Evolutionary conservation across 768 basidiomycete species (phyloP), one percentile per base, ranked within the genome.

Genomic region (Lentinus tigrinus): DNA sequence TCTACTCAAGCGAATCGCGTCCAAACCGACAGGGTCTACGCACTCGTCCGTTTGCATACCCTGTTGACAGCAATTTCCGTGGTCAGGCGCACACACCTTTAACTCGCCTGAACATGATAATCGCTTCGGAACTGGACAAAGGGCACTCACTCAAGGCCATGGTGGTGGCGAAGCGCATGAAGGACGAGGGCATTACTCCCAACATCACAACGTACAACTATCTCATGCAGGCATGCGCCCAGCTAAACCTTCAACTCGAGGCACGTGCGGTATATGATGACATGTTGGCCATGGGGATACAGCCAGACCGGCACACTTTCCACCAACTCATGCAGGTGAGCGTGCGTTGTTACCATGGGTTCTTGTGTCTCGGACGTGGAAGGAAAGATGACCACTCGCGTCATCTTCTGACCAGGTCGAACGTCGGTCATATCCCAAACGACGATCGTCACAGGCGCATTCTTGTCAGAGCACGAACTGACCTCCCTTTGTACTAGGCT

Each of bases 261-360:
- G 80, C 85, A 4, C 81, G 80, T 76, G 88, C 87, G 17, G 78
- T 88, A 53, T 71, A 88, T 27, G 85, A 88, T 36, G 88, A 91
- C 67, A 90, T 91, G 87, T 51, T 77, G 34, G 68, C 75, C 17
- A 62, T 77, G 42, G 79, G 78, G 2, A 59, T 91, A 21, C 58
- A 70, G 44, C 86, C 83, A 4, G 76, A 82, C 54, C 63, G 73
- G 5, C 72, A 78, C 38, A 78, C 82, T 9, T 86, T 87, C 68
- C 81, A 88, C 44, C 73, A 78, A 42, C 75, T 93, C 24, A 69
- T 93, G 47, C 72, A 81, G 65, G 91, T 89, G 67, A 65, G 72
- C 51, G 1, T 24, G 31, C 11, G 6, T 7, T 31, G 31, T 31
- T n/a, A n/a, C n/a, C n/a, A n/a, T n/a, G n/a, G n/a, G n/a, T n/a